phyloP scores from a whole-genome alignment of 768 basidiomycete species.

The Amanita brunnescens region DNA sequence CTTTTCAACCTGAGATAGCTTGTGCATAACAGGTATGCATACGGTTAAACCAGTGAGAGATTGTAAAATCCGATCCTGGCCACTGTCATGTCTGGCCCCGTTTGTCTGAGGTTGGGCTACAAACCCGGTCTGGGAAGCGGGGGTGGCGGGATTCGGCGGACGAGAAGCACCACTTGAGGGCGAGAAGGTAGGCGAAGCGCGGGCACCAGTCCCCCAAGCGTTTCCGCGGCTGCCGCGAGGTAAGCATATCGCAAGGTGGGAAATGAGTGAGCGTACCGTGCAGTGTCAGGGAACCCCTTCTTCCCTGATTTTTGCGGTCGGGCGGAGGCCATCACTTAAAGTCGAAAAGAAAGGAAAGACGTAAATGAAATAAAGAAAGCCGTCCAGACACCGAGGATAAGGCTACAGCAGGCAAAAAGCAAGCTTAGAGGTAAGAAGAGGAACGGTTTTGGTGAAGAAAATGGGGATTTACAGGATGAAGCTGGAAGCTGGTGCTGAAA shows the following conservation, averaged over 20 bases:
- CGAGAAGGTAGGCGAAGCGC: conserved; percentile 66
- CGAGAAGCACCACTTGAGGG: conserved; percentile 34
- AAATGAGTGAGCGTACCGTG: conserved; percentile 30
- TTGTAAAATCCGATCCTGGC: conserved; percentile 56
- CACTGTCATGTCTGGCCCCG: conserved; percentile 36
- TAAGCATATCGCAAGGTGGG: conserved; percentile 12
- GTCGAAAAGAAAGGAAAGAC: conserved; percentile 23
- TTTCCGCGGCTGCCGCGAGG: conserved; percentile 25
- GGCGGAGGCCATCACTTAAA: conserved; percentile 48
- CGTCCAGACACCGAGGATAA: conserved; percentile 30
- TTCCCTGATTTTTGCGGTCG: conserved; percentile 56
- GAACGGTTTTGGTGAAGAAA: conserved; percentile 11
- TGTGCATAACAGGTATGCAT: conserved; percentile 21
- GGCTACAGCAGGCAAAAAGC: conserved; percentile 13
- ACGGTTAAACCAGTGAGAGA: conserved; percentile 65
- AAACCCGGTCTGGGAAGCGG: conserved; percentile 28
- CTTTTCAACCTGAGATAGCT: neutral
- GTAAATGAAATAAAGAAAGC: conserved; percentile 20
- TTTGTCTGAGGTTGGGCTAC: conserved; percentile 42
- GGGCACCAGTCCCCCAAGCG: conserved; percentile 58
- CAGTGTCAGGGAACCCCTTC: conserved; percentile 54
- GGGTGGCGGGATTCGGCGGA: conserved; percentile 25
- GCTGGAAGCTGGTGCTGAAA: conserved; percentile 11
- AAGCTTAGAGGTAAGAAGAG: neutral
- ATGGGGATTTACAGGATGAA: conserved; percentile 11